Base-by-base conservation (phyloP, 2,329 filamentous ascomycete genomes). In the Clarireedia monteithiana region DNA sequence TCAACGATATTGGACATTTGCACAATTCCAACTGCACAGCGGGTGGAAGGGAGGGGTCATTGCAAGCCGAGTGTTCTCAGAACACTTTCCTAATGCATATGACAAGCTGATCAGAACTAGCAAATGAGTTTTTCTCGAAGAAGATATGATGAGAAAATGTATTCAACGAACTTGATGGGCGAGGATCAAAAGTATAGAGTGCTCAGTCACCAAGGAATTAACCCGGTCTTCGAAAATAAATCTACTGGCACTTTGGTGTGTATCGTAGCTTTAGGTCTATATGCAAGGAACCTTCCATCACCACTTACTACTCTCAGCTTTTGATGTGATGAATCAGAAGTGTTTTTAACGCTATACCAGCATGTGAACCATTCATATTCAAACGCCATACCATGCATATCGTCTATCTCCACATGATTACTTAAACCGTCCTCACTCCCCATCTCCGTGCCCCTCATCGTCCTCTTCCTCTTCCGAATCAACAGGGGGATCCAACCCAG, bases 41-140 rank as follows among this genome's bases (percentile, higher is more conserved):
- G 60, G 66, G 62, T 65, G 66, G 66, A 62, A 64, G 65, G 66
- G 62, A 67, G 63, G 67, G 63, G 48, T 65, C 64, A 66, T 63
- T 52, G 57, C 60, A 60, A 60, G 59, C 57, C 62, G 58, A 59
- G 60, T 63, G 55, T 61, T 61, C 63, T 56, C 34, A 58, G 49
- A 54, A 57, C 57, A 53, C 53, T 47, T 53, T 38, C 48, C 20
- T 30, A 58, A 59, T 60, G 58, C 46, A 59, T 48, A 23, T 63
- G 62, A 65, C 58, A 59, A 62, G 64, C 65, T 66, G 64, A 63
- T 58, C 60, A 62, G 61, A 58, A 30, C 51, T 64, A 57, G 62
- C 59, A 60, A 62, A 60, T 57, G 58, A 59, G 58, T 52, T 61
- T 58, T 50, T 53, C 56, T 56, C 55, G 20, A 40, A 7, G 40